These are phyloP conservation scores for Posidonia australis DNA, from an alignment of 106 monocot genomes.

Conservation along the genomic window DNA sequence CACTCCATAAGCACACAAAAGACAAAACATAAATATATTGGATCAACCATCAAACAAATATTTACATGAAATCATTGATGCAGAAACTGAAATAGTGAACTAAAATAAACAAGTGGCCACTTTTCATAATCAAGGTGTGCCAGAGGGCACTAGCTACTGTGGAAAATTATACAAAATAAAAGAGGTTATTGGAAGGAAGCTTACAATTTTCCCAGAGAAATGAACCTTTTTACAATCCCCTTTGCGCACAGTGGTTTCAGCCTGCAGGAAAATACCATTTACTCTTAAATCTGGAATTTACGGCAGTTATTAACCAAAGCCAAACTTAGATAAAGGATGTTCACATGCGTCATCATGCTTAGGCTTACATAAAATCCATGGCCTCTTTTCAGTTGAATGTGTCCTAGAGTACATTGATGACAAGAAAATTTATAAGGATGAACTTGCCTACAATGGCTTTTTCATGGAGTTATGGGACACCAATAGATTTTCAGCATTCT, in stretches of 20 bases:
- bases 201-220: slow-evolving; percentile 86
- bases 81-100: background rate
- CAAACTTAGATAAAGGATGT: too few species aligned
- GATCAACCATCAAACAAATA: background rate
- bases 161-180: background rate
- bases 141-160: background rate
- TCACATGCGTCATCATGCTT: too few species aligned
- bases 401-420: too few species aligned
- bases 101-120: background rate
- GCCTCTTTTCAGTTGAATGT: too few species aligned
- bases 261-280: slow-evolving; percentile 29
- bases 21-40: too few species aligned
- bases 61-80: background rate
- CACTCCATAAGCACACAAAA: too few species aligned
- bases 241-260: slow-evolving; percentile 36
- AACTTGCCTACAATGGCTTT: too few species aligned
- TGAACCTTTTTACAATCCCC: slow-evolving; percentile 84
- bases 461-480: too few species aligned
- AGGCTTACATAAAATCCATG: too few species aligned
- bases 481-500: too few species aligned
- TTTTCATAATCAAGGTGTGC: background rate
- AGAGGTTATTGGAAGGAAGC: slow-evolving; percentile 5
- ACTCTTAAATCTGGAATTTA: background rate
- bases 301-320: background rate
- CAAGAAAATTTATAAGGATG: too few species aligned